Evolutionary conservation across 495 filamentous ascomycete species (phyloP), one percentile per base, ranked within the genome.

Genomic region (Cenococcum geophilum): DNA sequence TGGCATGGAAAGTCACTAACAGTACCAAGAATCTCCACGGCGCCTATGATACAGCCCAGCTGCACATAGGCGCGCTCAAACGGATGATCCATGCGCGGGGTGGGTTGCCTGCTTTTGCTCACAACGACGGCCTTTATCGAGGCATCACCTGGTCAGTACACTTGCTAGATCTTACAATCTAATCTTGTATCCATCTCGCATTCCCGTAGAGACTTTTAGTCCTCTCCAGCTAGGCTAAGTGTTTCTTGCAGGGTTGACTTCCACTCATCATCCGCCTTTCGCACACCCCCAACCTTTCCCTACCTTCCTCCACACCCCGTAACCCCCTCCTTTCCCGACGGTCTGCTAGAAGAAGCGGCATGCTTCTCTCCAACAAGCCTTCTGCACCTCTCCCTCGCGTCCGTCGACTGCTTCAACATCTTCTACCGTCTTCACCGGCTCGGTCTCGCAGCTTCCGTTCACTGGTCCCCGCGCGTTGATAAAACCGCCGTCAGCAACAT

Each of bases 401-500:
- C 40, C 16, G 23, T 62, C 37, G 60, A 67, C 25, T 62, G 59
- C 51, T 67, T 67, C 64, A 67, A 67, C 36, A 53, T 63, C 22
- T 63, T 62, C 57, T 67, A 67, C 56, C 60, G 60, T 23, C 40
- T 67, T 9, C 64, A 67, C 36, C 64, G 60, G 12, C 51, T 67
- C 45, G 60, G 54, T 5, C 56, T 67, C 18, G 64, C 64, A 0
- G 20, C 55, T 16, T 59, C 59, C 9, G 18, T 55, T 11, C 49
- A 47, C 5, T 67, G 64, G 64, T 22, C 58, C 6, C 18, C 14
- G 11, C 57, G 52, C 22, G 57, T 67, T 4, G 35, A 59, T 49
- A 25, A 57, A 35, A 14, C 58, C 0, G 49, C 60, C 14, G 16
- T 67, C 25, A 57, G 55, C 37, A 57, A 62, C 45, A 36, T 67